These are phyloP conservation scores for Pythium sp. DNA, from an alignment of 352 stramenopile species.

Conservation along the genomic window DNA sequence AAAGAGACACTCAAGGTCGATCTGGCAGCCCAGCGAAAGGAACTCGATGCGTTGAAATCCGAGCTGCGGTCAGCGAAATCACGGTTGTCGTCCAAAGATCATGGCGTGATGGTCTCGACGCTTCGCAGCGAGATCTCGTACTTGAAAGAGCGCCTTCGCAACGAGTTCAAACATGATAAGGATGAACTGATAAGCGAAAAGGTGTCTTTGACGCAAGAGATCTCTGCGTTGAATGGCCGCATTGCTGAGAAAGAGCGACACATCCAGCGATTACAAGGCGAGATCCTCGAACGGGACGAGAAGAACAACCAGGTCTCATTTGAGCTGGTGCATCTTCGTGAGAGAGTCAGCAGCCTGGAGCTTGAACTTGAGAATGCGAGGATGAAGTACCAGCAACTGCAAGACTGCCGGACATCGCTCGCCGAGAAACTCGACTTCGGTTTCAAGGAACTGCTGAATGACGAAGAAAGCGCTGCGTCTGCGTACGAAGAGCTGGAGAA, in stretches of 20 bases:
- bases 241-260: conserved; percentile 47
- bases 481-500: conserved; percentile 41
- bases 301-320: conserved; percentile 39
- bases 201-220: conserved; percentile 39
- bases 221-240: conserved; percentile 30
- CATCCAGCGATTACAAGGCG: conserved; percentile 41
- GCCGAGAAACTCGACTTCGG: conserved; percentile 61
- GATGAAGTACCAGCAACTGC: conserved; percentile 54
- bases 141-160: conserved; percentile 57
- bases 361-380: conserved; percentile 35
- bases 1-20: conserved; percentile 32
- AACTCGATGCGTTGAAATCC: conserved; percentile 24
- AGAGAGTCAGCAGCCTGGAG: conserved; percentile 37
- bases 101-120: conserved; percentile 54
- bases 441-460: conserved; percentile 66
- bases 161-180: conserved; percentile 65
- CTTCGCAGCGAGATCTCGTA: conserved; percentile 55
- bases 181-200: conserved; percentile 39
- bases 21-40: conserved; percentile 21
- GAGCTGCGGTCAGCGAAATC: conserved; percentile 40
- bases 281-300: conserved; percentile 32
- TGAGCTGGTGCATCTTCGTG: conserved; percentile 38
- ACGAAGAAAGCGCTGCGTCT: conserved; percentile 52
- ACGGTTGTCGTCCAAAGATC: conserved; percentile 45
- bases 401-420: conserved; percentile 44